Percentiles rank a stretch among this genome's conserved stretches.
These are phyloP conservation scores for Tripterygium wilfordii DNA, from an alignment of 177 flowering plant genomes.

Conservation along the genomic window DNA sequence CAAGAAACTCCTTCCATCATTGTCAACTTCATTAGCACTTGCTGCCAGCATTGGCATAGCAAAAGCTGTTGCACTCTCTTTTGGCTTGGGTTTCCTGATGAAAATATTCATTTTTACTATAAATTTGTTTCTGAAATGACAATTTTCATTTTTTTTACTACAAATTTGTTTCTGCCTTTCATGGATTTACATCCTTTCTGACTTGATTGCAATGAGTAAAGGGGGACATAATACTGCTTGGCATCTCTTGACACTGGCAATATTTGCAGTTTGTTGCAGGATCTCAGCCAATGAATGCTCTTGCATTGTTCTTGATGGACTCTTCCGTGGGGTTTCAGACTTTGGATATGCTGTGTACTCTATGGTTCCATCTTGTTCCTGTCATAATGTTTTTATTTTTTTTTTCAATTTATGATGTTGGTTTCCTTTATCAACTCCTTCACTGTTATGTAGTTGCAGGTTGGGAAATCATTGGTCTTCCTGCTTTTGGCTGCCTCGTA, in stretches of 20 bases:
- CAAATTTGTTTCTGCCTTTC: too few relatives aligned
- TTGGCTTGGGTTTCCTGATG: constrained; percentile 75
- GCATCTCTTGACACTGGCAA: too few relatives aligned
- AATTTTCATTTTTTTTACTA: too few relatives aligned
- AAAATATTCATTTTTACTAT: constrained; percentile 96
- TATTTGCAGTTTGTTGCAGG: constrained; percentile 94
- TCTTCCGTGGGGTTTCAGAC: constrained; percentile 96
- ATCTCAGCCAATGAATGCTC: constrained; percentile 90
- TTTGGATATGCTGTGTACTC: constrained; percentile 91
- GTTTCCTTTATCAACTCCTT: background rate
- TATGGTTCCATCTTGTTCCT: constrained; percentile 43
- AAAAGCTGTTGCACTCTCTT: constrained; percentile 69
- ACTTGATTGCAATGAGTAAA: too few relatives aligned
- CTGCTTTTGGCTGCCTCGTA: constrained; percentile 56
- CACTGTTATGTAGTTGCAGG: constrained; percentile 44
- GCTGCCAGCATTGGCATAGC: constrained; percentile 81
- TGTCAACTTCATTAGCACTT: constrained; percentile 75
- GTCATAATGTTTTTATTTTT: background rate
- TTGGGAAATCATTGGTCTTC: constrained; percentile 65
- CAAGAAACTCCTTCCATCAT: constrained; percentile 70
- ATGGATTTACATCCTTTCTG: too few relatives aligned
- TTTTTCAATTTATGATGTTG: too few relatives aligned
- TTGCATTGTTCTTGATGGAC: constrained; percentile 95
- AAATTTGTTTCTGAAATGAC: too few relatives aligned
- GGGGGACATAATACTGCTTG: too few relatives aligned